Conservation (phyloP, 108 stramenopile genomes). For the Skeletonema marinoi region DNA sequence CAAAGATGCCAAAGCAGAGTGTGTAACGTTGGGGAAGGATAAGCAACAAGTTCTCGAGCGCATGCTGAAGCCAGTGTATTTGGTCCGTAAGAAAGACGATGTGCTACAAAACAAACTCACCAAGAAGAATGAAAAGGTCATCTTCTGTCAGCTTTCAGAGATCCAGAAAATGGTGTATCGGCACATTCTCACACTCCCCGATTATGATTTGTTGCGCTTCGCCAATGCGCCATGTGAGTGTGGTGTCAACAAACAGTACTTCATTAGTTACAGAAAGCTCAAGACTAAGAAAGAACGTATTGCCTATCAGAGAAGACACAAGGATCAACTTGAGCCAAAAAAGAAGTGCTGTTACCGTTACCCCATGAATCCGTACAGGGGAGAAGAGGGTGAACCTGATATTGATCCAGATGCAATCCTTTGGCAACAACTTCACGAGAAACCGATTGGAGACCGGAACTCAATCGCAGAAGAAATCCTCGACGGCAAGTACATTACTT, state of each 20-base stretch:
- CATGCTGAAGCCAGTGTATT: constrained; percentile 51
- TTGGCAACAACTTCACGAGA: constrained; percentile 55
- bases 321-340: constrained; percentile 47
- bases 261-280: constrained; percentile 54
- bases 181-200: constrained; percentile 76
- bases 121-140: constrained; percentile 75
- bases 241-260: constrained; percentile 74
- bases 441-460: constrained; percentile 18
- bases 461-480: constrained; percentile 17
- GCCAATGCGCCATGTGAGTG: constrained; percentile 83
- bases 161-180: constrained; percentile 80
- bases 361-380: constrained; percentile 57
- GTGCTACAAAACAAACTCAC: constrained; percentile 66
- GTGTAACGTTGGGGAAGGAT: constrained; percentile 36
- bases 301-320: constrained; percentile 65
- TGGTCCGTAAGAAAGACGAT: constrained; percentile 68
- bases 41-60: constrained; percentile 46
- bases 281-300: constrained; percentile 64
- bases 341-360: constrained; percentile 63
- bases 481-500: constrained; percentile 15
- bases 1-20: constrained; percentile 50
- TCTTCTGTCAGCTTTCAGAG: constrained; percentile 78
- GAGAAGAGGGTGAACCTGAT: constrained; percentile 25
- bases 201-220: constrained; percentile 63
- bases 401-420: constrained; percentile 74